A percentile compares a stretch with the other conserved stretches of the same genome.
Evolutionary conservation across 2,329 filamentous ascomycete genomes (phyloP).

Genomic region (Ceratocystis cubensis): DNA sequence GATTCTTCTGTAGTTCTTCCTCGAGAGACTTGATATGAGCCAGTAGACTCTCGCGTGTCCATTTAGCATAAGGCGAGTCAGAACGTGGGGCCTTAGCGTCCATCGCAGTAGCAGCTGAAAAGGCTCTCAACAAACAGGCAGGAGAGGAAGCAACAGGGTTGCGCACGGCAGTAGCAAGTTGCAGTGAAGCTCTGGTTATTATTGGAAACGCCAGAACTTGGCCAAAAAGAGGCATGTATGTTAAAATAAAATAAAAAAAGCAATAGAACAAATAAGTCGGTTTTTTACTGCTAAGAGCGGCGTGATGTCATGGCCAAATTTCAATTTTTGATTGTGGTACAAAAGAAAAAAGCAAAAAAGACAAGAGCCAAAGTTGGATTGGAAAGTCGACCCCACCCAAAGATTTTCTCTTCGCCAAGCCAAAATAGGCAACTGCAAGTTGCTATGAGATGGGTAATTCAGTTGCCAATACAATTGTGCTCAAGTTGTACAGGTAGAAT

Average conservation of each 20-base stretch:
- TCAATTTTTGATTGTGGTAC: conserved; percentile 17
- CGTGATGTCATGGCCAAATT: background rate
- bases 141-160: background rate
- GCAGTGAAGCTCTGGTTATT: background rate
- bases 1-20: conserved; percentile 41
- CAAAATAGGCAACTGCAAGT: background rate
- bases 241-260: background rate
- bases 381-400: background rate
- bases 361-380: background rate
- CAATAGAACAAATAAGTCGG: background rate
- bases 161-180: background rate
- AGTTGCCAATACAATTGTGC: background rate
- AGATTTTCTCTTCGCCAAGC: conserved; percentile 4
- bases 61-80: conserved; percentile 45
- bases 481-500: background rate
- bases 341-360: background rate
- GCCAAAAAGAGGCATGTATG: background rate
- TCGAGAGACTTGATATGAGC: conserved; percentile 57
- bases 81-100: conserved; percentile 3
- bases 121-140: conserved; percentile 1
- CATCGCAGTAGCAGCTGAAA: conserved; percentile 14
- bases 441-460: background rate
- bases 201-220: background rate
- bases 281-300: background rate
- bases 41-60: conserved; percentile 57